Evolutionary conservation across 352 stramenopile species (phyloP).

Genomic region (Globisporangium echinulatum): DNA sequence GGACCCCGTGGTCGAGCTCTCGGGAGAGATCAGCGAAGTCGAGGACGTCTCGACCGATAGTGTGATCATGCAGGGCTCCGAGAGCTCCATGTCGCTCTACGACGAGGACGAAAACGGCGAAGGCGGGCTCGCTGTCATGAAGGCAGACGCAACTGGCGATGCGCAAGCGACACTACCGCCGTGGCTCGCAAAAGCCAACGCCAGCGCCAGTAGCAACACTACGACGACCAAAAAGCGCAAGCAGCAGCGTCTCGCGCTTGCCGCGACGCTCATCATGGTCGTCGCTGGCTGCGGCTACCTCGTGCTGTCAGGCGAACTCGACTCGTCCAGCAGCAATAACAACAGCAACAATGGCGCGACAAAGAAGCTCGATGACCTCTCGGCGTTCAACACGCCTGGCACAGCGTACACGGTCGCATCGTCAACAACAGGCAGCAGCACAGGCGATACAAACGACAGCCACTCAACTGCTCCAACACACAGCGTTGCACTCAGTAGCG

Average conservation of each 20-base stretch:
- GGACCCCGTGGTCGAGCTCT: constrained; percentile 9
- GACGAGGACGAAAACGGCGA: constrained; percentile 8
- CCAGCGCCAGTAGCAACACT: background rate
- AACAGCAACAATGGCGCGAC: background rate
- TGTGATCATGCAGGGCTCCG: constrained; percentile 11
- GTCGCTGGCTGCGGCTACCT: constrained; percentile 9
- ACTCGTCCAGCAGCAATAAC: background rate
- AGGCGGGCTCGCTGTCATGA: background rate
- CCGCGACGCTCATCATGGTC: constrained; percentile 1
- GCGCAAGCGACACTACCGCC: too few species aligned
- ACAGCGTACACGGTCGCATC: background rate
- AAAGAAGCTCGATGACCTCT: background rate
- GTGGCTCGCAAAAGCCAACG: too few species aligned
- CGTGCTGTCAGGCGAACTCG: background rate
- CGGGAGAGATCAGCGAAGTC: constrained; percentile 10
- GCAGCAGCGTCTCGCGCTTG: constrained; percentile 5
- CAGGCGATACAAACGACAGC: too few species aligned
- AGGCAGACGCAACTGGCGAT: background rate
- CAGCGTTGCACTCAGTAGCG: background rate
- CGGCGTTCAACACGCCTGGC: background rate
- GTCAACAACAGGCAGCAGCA: too few species aligned
- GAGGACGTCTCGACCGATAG: constrained; percentile 8
- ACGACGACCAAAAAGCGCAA: background rate
- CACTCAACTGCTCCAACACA: too few species aligned
- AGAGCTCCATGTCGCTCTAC: constrained; percentile 2